Evolutionary conservation across 2,329 filamentous ascomycete species (phyloP), one percentile per base, ranked within the genome.

Genomic region (Periconia sp.): DNA sequence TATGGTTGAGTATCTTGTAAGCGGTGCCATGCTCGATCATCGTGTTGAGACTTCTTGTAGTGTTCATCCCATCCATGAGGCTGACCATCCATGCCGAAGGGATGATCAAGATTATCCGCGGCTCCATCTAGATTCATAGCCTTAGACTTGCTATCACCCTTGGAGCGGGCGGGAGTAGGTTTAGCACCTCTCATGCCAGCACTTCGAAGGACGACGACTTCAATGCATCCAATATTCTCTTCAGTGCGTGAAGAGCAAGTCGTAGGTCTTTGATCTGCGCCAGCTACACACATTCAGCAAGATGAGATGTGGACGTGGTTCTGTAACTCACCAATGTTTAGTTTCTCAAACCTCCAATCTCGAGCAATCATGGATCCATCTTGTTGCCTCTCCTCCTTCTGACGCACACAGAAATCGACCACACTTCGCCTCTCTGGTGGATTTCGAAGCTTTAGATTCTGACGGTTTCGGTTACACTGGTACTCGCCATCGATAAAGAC

Each of bases 401-500:
- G 78, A 2, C 78, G 70, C 4, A 82, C 65, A 6, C 67, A 60
- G 39, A 82, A 77, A 40, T 80, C 73, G 15, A 80, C 63, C 30
- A 77, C 57, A 17, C 69, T 56, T 11, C 52, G 57, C 19, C 50
- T 66, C 34, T 68, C 59, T 5, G 58, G 57, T 18, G 54, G 51
- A 15, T 61, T 56, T 7, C 52, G 46, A 10, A 61, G 57, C 39
- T 68, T 61, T 22, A 81, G 51, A 24, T 73, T 63, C 26, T 71
- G 66, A 26, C 74, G 68, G 57, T 79, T 79, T 43, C 80, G 77
- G 46, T 82, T 82, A 63, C 77, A 80, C 54, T 82, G 79, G 48
- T 82, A 82, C 5, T 76, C 62, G 13, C 80, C 80, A 51, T 83
- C 80, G 28, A 82, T 80, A 65, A 75, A 82, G 18, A 82, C 78